These are phyloP conservation scores for Geotrichum australiense DNA, from an alignment of 1,139 yeast genomes.

Conservation along the genomic window DNA sequence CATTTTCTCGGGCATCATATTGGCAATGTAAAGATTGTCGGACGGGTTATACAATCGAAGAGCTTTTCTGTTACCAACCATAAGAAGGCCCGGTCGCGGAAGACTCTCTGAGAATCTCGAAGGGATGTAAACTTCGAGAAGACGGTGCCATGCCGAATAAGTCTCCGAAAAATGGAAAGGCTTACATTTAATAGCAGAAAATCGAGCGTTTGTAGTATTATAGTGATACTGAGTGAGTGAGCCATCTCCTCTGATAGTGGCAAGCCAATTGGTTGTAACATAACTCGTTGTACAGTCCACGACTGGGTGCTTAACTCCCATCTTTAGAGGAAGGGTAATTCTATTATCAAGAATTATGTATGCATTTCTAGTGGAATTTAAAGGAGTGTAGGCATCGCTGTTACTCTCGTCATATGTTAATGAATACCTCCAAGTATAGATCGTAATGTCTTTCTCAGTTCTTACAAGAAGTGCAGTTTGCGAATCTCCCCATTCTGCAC, in stretches of 20 bases:
- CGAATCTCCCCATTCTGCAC: not conserved
- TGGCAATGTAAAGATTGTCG: constrained; percentile 8
- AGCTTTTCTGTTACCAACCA: constrained; percentile 15
- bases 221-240: constrained; percentile 8
- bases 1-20: constrained; percentile 7
- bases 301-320: constrained; percentile 6
- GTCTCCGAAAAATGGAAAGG: constrained; percentile 10
- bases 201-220: not conserved
- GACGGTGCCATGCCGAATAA: constrained; percentile 12
- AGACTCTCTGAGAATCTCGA: not conserved
- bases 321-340: constrained; percentile 9
- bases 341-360: constrained; percentile 5
- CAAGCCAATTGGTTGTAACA: constrained; percentile 5
- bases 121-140: constrained; percentile 8
- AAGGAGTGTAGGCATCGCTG: not conserved
- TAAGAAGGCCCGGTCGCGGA: constrained; percentile 3
- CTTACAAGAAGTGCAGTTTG: constrained; percentile 11
- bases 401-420: not conserved
- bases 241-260: constrained; percentile 13
- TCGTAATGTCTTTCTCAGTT: constrained; percentile 10
- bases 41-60: constrained; percentile 6
- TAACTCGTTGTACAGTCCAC: constrained; percentile 12
- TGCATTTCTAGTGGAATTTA: not conserved
- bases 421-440: constrained; percentile 13
- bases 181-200: constrained; percentile 10